Evolutionary conservation across 441 rosid species (phyloP).

Genomic region (Metrosideros polymorpha): DNA sequence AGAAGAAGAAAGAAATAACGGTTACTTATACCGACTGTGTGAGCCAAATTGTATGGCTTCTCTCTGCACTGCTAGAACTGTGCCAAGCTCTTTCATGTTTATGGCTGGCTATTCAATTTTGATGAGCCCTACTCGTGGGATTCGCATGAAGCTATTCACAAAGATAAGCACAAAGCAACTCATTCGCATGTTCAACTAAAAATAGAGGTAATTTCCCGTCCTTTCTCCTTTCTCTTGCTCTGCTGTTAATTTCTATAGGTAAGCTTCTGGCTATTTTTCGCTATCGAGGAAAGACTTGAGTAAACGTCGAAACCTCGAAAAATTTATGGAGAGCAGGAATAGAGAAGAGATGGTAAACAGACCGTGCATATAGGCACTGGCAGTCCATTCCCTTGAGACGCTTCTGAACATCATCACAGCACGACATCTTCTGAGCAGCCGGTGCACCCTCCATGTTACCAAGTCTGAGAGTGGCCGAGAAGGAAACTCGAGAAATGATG

Average conservation of each 20-base stretch:
- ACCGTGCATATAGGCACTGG: constrained; percentile 39
- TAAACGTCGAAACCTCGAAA: not conserved
- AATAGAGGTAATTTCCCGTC: not conserved
- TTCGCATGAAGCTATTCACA: not conserved
- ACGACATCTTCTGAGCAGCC: constrained; percentile 24
- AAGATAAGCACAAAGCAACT: not conserved
- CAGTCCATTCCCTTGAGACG: constrained; percentile 38
- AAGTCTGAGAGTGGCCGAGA: not conserved
- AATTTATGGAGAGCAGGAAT: not conserved
- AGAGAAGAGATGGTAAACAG: not conserved
- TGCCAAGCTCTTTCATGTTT: not conserved
- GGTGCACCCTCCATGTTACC: constrained; percentile 29
- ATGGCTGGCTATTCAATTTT: not conserved
- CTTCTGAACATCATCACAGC: constrained; percentile 23
- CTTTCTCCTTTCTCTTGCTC: not conserved
- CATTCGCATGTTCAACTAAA: not conserved
- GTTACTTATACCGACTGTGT: not conserved
- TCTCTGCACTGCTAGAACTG: not conserved
- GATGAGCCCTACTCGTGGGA: not conserved
- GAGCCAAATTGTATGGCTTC: not conserved
- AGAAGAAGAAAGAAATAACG: not conserved
- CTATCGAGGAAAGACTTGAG: not conserved
- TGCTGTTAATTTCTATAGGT: not conserved
- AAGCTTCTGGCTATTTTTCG: not conserved
- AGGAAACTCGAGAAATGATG: not conserved